Evolutionary conservation across 768 basidiomycete genomes (phyloP).

Genomic region (Mycena alexandri): DNA sequence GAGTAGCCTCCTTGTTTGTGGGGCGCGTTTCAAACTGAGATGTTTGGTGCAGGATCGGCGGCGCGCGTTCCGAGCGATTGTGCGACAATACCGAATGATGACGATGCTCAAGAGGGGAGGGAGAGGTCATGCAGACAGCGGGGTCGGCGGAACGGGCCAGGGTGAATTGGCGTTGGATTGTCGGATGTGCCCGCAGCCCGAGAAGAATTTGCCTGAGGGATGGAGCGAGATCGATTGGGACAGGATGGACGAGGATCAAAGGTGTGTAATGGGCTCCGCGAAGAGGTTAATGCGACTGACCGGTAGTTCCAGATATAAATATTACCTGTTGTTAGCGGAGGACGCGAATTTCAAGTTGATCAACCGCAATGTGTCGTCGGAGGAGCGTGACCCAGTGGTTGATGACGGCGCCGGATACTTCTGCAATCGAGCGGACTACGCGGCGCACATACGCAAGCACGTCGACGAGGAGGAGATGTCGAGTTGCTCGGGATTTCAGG

Average conservation of each 20-base stretch:
- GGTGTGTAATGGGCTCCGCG: not conserved
- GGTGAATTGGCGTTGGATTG: slow-evolving; percentile 23
- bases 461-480: slow-evolving; percentile 13
- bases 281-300: no score
- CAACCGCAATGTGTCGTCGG: no score
- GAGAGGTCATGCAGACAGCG: slow-evolving; percentile 8
- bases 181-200: slow-evolving; percentile 27
- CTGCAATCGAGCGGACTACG: not conserved
- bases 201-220: slow-evolving; percentile 1
- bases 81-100: slow-evolving; percentile 23
- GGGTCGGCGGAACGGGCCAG: not conserved
- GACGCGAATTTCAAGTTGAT: not conserved
- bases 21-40: no score
- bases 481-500: slow-evolving; percentile 25
- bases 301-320: not conserved
- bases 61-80: no score
- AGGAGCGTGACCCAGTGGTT: no score
- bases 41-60: not conserved
- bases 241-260: not conserved
- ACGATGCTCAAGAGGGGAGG: slow-evolving; percentile 19
- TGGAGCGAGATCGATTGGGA: not conserved
- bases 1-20: not conserved
- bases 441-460: not conserved
- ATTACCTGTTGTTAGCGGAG: not conserved
- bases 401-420: not conserved